Evolutionary conservation across 352 stramenopile species (phyloP).

Genomic region (Achlya hypogyna): DNA sequence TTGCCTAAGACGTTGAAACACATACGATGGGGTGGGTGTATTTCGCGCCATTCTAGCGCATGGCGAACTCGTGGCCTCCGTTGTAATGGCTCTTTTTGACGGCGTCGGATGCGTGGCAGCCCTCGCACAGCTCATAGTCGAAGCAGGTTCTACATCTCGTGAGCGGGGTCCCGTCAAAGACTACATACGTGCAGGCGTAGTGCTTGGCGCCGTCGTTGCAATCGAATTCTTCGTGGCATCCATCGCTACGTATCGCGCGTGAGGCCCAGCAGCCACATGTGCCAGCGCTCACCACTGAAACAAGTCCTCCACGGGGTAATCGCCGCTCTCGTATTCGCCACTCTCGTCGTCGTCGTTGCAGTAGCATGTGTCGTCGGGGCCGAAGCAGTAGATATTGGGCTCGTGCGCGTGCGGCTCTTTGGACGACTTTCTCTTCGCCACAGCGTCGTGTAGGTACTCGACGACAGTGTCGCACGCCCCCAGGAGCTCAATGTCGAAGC

Average conservation of each 20-base stretch:
- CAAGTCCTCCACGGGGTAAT: neutral
- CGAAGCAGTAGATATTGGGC: conserved; percentile 33
- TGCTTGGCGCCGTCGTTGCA: neutral
- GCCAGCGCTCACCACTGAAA: conserved; percentile 16
- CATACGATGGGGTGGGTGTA: no score
- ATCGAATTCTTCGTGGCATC: conserved; percentile 22
- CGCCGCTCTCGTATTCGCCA: conserved; percentile 9
- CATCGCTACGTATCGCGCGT: conserved; percentile 9
- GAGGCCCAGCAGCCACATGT: neutral
- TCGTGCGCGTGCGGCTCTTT: conserved; percentile 6
- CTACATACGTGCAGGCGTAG: conserved; percentile 1
- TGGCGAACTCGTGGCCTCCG: neutral
- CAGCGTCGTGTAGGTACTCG: conserved; percentile 47
- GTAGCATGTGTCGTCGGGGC: conserved; percentile 19
- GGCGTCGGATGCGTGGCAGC: conserved; percentile 28
- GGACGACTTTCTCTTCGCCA: neutral
- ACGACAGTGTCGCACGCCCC: conserved; percentile 75
- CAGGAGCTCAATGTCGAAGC: conserved; percentile 75
- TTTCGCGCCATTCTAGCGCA: neutral
- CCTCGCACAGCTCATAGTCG: conserved; percentile 57
- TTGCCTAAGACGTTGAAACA: neutral
- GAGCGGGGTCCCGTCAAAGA: neutral
- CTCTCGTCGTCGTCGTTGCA: conserved; percentile 22
- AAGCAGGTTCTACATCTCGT: conserved; percentile 49
- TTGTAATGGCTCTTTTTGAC: neutral